Percentiles rank a stretch among this genome's conserved stretches.
Evolutionary conservation across 164 flowering plant genomes (phyloP).

Genomic region (grape (Vitis vinifera)): DNA sequence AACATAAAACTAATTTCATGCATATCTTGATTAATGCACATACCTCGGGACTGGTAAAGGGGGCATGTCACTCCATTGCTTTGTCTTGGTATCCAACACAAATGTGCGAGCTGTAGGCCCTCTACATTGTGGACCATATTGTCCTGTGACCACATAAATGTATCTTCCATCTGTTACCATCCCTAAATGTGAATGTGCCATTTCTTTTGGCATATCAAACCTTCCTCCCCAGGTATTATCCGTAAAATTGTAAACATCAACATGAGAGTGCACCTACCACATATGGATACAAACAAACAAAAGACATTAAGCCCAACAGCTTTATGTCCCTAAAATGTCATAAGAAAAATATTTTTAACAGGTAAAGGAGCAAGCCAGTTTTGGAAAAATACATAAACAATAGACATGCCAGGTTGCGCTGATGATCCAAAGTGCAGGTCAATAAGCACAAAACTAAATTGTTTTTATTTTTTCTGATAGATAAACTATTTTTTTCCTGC

Average conservation of each 20-base stretch:
- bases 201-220: slow-evolving; percentile 85
- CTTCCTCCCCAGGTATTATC: slow-evolving; percentile 82
- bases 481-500: too few species aligned
- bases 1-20: background rate
- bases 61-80: slow-evolving; percentile 64
- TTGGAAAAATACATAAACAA: too few species aligned
- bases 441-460: too few species aligned
- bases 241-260: slow-evolving; percentile 78
- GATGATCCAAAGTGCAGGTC: too few species aligned
- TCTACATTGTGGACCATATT: slow-evolving; percentile 95
- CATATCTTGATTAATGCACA: slow-evolving; percentile 4
- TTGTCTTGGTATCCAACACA: slow-evolving; percentile 73
- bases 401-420: too few species aligned
- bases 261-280: slow-evolving; percentile 87
- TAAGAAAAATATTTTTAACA: too few species aligned
- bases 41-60: slow-evolving; percentile 91
- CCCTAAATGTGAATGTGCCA: slow-evolving; percentile 97
- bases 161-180: slow-evolving; percentile 90
- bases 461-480: too few species aligned
- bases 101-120: slow-evolving; percentile 71
- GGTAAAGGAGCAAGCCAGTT: too few species aligned
- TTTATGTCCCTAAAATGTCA: background rate
- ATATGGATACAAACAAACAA: background rate
- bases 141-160: slow-evolving; percentile 82
- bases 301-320: background rate